Conservation (phyloP, 2,329 filamentous ascomycete species). For the Lachnellula subtilissima region DNA sequence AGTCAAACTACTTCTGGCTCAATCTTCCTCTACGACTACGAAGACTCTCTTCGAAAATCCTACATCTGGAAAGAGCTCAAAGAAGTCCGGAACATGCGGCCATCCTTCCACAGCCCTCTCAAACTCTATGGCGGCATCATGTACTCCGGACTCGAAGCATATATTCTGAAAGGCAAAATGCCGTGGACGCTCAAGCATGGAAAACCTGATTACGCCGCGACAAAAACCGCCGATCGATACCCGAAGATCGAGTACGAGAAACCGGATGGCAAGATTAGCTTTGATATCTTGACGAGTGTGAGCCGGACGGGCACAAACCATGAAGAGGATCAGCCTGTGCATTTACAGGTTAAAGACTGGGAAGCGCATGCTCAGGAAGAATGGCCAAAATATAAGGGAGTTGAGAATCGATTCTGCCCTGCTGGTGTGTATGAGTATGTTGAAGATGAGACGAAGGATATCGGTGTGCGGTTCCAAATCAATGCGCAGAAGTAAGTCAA, state of each 20-base stretch:
- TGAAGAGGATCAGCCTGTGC: conserved; percentile 96
- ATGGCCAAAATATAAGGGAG: conserved; percentile 82
- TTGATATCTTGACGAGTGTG: conserved; percentile 94
- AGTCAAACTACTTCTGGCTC: conserved; percentile 54
- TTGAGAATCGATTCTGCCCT: conserved; percentile 96
- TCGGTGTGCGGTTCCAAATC: conserved; percentile 94
- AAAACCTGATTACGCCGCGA: conserved; percentile 69
- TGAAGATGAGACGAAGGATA: conserved; percentile 79
- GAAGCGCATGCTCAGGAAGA: conserved; percentile 79
- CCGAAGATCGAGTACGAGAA: conserved; percentile 94
- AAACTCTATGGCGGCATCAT: conserved; percentile 84
- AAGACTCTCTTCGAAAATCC: conserved; percentile 79
- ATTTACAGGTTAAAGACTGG: conserved; percentile 93
- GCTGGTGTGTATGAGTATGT: conserved; percentile 98
- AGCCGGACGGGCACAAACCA: conserved; percentile 96
- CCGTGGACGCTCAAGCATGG: conserved; percentile 94
- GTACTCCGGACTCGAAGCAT: conserved; percentile 92
- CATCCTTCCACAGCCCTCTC: conserved; percentile 83
- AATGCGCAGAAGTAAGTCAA: conserved; percentile 87
- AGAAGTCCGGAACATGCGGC: conserved; percentile 95
- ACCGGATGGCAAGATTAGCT: conserved; percentile 89
- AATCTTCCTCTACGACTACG: conserved; percentile 92
- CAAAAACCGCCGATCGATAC: conserved; percentile 73
- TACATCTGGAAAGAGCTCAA: conserved; percentile 91
- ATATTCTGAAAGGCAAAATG: conserved; percentile 73